Evolutionary conservation across 2,329 filamentous ascomycete genomes (phyloP).

Genomic region (Diaporthe eres): DNA sequence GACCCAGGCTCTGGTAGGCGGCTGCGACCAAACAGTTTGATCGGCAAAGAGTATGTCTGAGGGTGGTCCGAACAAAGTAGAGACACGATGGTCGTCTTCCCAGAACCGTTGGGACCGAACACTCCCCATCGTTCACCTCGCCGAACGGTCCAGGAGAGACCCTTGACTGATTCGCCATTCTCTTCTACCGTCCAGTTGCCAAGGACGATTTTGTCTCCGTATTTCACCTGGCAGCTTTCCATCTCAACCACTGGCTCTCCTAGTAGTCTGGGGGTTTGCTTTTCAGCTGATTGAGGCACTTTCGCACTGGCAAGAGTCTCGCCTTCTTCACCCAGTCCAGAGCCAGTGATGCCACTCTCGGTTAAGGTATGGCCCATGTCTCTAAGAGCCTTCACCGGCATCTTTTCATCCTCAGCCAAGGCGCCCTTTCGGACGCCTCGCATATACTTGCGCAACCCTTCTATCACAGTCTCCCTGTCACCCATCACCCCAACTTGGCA

Average conservation of each 20-base stretch:
- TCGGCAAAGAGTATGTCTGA: constrained; percentile 90
- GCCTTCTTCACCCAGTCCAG: constrained; percentile 52
- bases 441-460: constrained; percentile 64
- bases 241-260: constrained; percentile 88
- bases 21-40: constrained; percentile 86
- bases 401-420: constrained; percentile 60
- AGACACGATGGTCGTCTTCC: constrained; percentile 94
- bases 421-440: constrained; percentile 60
- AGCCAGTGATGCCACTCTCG: constrained; percentile 54
- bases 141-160: constrained; percentile 86
- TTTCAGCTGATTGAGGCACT: constrained; percentile 13
- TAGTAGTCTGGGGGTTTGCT: constrained; percentile 44
- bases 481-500: constrained; percentile 78
- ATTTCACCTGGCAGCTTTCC: constrained; percentile 85
- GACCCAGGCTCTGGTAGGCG: constrained; percentile 82
- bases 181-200: constrained; percentile 82
- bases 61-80: constrained; percentile 96
- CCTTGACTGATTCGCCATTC: constrained; percentile 65
- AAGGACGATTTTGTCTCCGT: constrained; percentile 82
- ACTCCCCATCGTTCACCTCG: constrained; percentile 91
- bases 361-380: constrained; percentile 66
- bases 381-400: constrained; percentile 63
- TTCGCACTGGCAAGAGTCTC: constrained; percentile 33
- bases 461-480: constrained; percentile 72
- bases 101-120: constrained; percentile 94